These are phyloP conservation scores for Corinectria fuckeliana DNA, from an alignment of 2,329 filamentous ascomycete genomes.

Conservation along the genomic window DNA sequence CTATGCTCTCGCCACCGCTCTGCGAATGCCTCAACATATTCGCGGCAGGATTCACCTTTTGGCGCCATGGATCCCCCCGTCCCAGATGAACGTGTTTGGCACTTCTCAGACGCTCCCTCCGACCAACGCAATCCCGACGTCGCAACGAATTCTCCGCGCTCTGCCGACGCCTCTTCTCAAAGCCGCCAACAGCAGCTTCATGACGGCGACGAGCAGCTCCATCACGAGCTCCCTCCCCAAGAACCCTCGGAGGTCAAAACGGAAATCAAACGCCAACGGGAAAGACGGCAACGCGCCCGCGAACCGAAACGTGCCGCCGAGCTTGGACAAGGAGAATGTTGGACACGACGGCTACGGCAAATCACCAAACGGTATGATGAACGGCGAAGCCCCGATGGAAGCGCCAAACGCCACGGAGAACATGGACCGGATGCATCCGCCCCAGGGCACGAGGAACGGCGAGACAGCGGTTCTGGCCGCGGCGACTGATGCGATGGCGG, in stretches of 20 bases:
- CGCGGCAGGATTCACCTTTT: conserved; percentile 92
- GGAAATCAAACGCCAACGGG: conserved; percentile 56
- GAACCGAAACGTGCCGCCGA: conserved; percentile 45
- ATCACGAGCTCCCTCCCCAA: conserved; percentile 81
- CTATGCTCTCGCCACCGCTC: conserved; percentile 91
- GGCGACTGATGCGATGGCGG: conserved; percentile 66
- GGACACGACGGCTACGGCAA: conserved; percentile 38
- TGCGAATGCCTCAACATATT: conserved; percentile 96
- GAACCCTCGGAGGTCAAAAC: conserved; percentile 64
- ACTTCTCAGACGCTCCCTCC: conserved; percentile 77
- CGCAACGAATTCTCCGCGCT: conserved; percentile 87
- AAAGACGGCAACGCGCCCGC: conserved; percentile 47
- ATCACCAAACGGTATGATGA: conserved; percentile 29
- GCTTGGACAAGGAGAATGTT: conserved; percentile 59
- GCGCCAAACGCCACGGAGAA: conserved; percentile 50
- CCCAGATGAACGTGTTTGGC: conserved; percentile 83
- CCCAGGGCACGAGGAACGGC: conserved; percentile 32
- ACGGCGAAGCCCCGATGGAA: conserved; percentile 29
- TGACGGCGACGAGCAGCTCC: conserved; percentile 88
- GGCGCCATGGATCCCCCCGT: conserved; percentile 96
- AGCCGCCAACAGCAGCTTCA: conserved; percentile 94
- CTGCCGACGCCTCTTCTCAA: conserved; percentile 90
- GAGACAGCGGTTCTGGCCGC: conserved; percentile 51
- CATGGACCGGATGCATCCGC: conserved; percentile 55
- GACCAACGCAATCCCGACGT: conserved; percentile 85